Evolutionary conservation across 2,329 filamentous ascomycete species (phyloP), one percentile per base, ranked within the genome.

Genomic region (Alternaria brassicicola): DNA sequence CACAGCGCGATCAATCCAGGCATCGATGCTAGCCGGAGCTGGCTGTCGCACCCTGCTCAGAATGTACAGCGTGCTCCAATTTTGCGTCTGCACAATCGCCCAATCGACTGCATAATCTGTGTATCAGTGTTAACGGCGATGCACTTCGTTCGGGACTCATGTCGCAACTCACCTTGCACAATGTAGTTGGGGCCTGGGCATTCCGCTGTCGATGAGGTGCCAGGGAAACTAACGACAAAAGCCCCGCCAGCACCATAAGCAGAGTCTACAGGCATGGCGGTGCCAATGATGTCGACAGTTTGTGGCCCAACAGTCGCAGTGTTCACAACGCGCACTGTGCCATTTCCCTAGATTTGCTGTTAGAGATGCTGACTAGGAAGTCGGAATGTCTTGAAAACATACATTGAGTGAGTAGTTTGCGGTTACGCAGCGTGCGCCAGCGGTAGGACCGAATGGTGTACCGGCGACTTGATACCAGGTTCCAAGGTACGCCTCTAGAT

Each of bases 381-480:
- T 33, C 2, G 7, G 6, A 3, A 43, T 23, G 4, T 9, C 12
- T 41, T 2, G 21, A 9, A 17, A 15, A 47, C 61, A 13, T 55
- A 67, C 64, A 30, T 71, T 72, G 19, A 71, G 61, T 7, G 60
- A 35, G 54, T 74, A 74, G 30, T 69, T 56, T 1, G 67, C 70
- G 3, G 62, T 62, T 8, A 71, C 62, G 28, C 71, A 73, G 17
- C 68, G 61, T 6, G 65, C 68, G 26, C 69, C 68, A 4, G 63
- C 58, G 1, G 71, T 72, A 8, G 64, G 67, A 4, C 70, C 66
- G 21, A 73, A 73, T 2, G 70, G 65, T 23, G 68, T 70, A n/a
- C 71, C 70, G 10, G 71, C 71, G 1, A 73, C 70, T 52, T 73
- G 71, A 46, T 72, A 72, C 69, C 70, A 73, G 19, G 63, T 72